phyloP scores from a whole-genome alignment of 1,139 yeast genomes.

The Candida mesenterica region DNA sequence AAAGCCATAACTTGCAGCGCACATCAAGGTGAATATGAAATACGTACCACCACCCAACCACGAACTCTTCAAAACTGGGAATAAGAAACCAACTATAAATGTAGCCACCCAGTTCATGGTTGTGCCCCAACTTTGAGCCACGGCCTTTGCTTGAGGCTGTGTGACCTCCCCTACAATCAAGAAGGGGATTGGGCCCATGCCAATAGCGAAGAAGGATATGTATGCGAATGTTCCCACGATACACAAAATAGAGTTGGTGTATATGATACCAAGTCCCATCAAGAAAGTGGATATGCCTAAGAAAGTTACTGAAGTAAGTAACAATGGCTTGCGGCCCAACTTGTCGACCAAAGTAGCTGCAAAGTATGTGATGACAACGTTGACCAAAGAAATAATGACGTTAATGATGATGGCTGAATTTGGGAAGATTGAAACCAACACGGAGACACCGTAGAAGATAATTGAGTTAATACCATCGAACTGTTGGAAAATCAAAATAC shows the following conservation, averaged over 20 bases:
- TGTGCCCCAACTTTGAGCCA: constrained; percentile 92
- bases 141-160: constrained; percentile 72
- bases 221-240: constrained; percentile 68
- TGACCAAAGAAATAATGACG: constrained; percentile 69
- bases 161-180: constrained; percentile 86
- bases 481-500: constrained; percentile 84
- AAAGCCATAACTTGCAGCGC: constrained; percentile 49
- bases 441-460: constrained; percentile 87
- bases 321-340: constrained; percentile 73
- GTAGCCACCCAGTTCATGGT: constrained; percentile 91
- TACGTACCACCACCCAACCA: constrained; percentile 80
- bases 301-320: constrained; percentile 60
- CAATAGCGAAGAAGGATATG: constrained; percentile 83
- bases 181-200: constrained; percentile 94
- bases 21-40: constrained; percentile 62
- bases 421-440: constrained; percentile 69
- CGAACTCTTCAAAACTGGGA: constrained; percentile 65
- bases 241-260: constrained; percentile 49
- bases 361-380: constrained; percentile 66
- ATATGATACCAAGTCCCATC: constrained; percentile 65
- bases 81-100: constrained; percentile 72
- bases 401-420: constrained; percentile 66
- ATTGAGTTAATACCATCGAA: constrained; percentile 91
- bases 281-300: constrained; percentile 67
- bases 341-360: constrained; percentile 73